Conservation (phyloP, 2,329 filamentous ascomycete genomes). For the Sarocladium oryzae region DNA sequence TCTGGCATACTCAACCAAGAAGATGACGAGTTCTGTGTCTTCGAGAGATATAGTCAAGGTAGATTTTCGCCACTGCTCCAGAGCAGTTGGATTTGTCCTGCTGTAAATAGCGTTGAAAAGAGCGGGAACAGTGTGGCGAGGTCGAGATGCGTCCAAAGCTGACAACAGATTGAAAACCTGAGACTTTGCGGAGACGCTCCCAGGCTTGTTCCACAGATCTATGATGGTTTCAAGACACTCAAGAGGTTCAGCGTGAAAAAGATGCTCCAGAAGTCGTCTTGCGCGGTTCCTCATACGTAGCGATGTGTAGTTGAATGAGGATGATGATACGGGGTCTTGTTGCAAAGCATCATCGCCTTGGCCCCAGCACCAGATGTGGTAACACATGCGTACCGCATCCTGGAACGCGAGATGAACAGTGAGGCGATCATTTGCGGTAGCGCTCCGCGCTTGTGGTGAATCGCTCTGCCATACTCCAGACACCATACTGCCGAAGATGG, state of each 20-base stretch:
- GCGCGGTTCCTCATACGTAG: conserved; percentile 86
- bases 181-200: conserved; percentile 40
- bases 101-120: conserved; percentile 97
- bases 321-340: conserved; percentile 61
- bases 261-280: conserved; percentile 79
- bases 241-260: conserved; percentile 85
- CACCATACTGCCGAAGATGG: conserved; percentile 92
- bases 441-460: conserved; percentile 65
- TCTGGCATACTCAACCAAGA: conserved; percentile 82
- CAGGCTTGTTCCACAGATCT: conserved; percentile 65
- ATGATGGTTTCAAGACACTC: conserved; percentile 91
- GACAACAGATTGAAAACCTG: conserved; percentile 82
- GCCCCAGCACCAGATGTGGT: conserved; percentile 93
- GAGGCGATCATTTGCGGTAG: conserved; percentile 85
- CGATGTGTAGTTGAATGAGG: conserved; percentile 87
- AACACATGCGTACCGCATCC: conserved; percentile 87
- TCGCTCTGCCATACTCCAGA: conserved; percentile 84
- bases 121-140: conserved; percentile 85
- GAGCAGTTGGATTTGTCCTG: conserved; percentile 73
- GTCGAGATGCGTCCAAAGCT: conserved; percentile 82
- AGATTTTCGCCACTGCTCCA: conserved; percentile 76
- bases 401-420: conserved; percentile 96
- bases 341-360: conserved; percentile 51
- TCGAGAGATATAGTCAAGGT: conserved; percentile 80
- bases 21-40: conserved; percentile 78